Evolutionary conservation across 83 land plant species (phyloP).

Genomic region (Picea mariana): DNA sequence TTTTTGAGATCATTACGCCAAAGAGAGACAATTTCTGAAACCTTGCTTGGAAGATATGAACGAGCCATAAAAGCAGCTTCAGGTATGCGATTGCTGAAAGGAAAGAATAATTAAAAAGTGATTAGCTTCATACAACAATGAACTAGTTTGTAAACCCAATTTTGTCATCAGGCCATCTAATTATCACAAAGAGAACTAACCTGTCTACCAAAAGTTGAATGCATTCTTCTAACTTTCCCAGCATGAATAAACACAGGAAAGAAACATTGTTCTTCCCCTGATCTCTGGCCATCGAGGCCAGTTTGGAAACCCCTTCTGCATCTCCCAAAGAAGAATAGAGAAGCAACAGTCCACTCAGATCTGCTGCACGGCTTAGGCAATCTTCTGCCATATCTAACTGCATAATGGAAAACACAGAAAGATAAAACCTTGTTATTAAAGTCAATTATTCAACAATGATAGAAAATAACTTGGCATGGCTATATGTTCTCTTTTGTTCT

Average conservation of each 20-base stretch:
- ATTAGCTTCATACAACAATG: too few species aligned
- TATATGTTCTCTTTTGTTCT: neutral
- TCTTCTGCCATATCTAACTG: conserved; percentile 60
- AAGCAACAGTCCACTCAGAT: conserved; percentile 47
- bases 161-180: neutral
- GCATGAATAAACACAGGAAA: conserved; percentile 49
- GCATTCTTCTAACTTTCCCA: conserved; percentile 54
- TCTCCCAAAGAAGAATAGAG: conserved; percentile 49
- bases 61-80: conserved; percentile 59
- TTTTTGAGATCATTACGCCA: conserved; percentile 58
- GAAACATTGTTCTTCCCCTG: conserved; percentile 53
- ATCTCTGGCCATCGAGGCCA: conserved; percentile 29
- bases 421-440: neutral
- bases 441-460: neutral
- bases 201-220: conserved; percentile 45
- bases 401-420: neutral
- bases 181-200: conserved; percentile 10
- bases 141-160: neutral
- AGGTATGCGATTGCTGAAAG: conserved; percentile 53
- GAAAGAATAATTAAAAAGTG: neutral
- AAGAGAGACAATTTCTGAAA: conserved; percentile 38
- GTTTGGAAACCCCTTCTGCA: conserved; percentile 39
- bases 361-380: conserved; percentile 43
- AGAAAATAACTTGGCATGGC: neutral
- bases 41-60: conserved; percentile 53